Base-by-base conservation (phyloP, 2,329 filamentous ascomycete genomes). In the Sarocladiaceae sp. region DNA sequence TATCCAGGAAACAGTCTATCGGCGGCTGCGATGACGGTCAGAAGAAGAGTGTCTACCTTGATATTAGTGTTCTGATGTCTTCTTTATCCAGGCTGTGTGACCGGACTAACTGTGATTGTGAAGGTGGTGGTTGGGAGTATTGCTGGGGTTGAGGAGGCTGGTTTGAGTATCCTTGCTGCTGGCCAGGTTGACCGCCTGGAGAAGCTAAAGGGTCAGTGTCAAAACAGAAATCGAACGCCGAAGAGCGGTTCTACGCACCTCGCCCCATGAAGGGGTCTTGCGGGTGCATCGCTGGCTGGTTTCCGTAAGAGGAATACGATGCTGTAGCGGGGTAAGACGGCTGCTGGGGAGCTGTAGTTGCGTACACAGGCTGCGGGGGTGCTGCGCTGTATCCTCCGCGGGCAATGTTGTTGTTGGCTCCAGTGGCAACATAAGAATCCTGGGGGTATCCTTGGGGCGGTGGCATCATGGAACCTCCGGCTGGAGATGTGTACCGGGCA, bases 221-320 rank as follows among this genome's bases (percentile, higher is more conserved):
- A 31, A 20, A 21, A 26, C 20, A 15, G 18, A 39, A 18, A 40
- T 27, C 49, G 49, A 43, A 50, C 51, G 49, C 51, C 47, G 49
- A 47, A 56, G 55, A 54, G 58, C 62, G 54, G 52, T 58, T 50
- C 65, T 74, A 81, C 73, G 72, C 72, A 76, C 78, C 76, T 70
- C 77, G 77, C 66, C 74, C 74, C 53, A 74, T 77, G 51, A 72
- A 71, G 35, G 74, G 65, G 59, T 79, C 76, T 58, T 66, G 58
- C 48, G 73, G 67, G 55, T 73, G 73, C 52, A 66, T 64, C 34
- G 64, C n/a, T n/a, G n/a, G n/a, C n/a, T n/a, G n/a, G n/a, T n/a
- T n/a, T n/a, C n/a, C n/a, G n/a, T n/a, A n/a, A 41, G 63, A 65
- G 24, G 55, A 49, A 19, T 54, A 54, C 26, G 58, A 48, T 42